These are phyloP conservation scores for Paecilomyces sp. DNA, from an alignment of 2,329 filamentous ascomycete genomes.

Conservation along the genomic window DNA sequence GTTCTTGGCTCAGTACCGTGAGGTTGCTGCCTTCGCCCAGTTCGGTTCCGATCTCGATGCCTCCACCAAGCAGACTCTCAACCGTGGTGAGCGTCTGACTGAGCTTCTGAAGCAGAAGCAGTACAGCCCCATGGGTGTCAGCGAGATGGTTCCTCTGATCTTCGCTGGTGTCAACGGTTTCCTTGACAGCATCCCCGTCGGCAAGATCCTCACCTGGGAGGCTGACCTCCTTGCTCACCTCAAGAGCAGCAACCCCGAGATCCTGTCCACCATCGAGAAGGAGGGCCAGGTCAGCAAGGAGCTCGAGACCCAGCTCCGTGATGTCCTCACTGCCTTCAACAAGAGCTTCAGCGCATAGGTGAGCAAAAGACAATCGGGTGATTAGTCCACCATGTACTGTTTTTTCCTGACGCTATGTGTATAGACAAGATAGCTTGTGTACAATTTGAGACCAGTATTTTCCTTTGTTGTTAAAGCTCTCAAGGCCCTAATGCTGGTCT, in stretches of 20 bases:
- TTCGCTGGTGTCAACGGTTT: conserved; percentile 98
- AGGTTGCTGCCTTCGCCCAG: conserved; percentile 98
- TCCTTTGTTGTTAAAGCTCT: conserved; percentile 15
- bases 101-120: conserved; percentile 99
- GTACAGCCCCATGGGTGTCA: conserved; percentile 96
- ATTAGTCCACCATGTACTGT: conserved; percentile 27
- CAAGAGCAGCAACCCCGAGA: conserved; percentile 78
- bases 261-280: conserved; percentile 84
- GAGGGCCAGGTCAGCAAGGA: conserved; percentile 96
- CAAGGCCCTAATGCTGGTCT: not conserved
- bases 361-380: conserved; percentile 27
- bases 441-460: conserved; percentile 39
- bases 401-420: conserved; percentile 35
- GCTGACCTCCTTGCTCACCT: conserved; percentile 87
- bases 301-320: conserved; percentile 57
- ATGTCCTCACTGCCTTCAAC: conserved; percentile 72
- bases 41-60: conserved; percentile 99
- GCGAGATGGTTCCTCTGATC: conserved; percentile 99
- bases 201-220: conserved; percentile 92
- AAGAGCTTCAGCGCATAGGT: conserved; percentile 69
- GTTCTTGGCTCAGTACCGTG: conserved; percentile 99
- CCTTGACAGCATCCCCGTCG: conserved; percentile 81
- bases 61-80: conserved; percentile 96
- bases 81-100: conserved; percentile 95
- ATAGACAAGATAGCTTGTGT: conserved; percentile 40